Conservation (phyloP, 2,329 filamentous ascomycete species). For the Cercospora brassicicola region DNA sequence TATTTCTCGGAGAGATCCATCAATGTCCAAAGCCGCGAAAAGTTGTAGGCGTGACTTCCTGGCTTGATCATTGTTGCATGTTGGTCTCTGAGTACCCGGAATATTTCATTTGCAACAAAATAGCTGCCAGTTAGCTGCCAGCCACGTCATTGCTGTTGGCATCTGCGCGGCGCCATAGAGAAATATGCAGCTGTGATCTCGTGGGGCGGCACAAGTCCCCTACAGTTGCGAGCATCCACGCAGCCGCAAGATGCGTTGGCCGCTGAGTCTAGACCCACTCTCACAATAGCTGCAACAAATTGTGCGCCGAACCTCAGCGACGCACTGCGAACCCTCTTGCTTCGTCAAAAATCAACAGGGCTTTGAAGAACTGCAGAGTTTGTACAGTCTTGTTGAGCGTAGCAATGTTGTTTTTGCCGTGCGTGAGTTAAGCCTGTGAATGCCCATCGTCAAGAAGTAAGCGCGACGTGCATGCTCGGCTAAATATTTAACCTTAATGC, state of each 20-base stretch:
- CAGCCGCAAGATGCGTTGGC: not conserved
- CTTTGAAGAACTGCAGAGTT: too few relatives aligned
- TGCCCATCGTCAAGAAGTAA: too few relatives aligned
- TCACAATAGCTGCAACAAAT: not conserved
- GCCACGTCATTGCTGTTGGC: not conserved
- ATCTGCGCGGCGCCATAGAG: too few relatives aligned
- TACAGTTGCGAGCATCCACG: not conserved
- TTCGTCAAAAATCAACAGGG: too few relatives aligned
- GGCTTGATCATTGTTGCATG: not conserved
- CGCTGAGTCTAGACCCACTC: not conserved
- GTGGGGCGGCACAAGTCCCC: not conserved
- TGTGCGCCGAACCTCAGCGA: too few relatives aligned
- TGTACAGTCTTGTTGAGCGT: too few relatives aligned
- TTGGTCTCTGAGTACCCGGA: not conserved
- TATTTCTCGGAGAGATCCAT: not conserved
- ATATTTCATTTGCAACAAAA: not conserved
- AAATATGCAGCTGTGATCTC: too few relatives aligned
- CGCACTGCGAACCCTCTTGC: too few relatives aligned
- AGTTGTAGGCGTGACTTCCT: not conserved
- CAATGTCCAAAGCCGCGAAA: not conserved
- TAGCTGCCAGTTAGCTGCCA: not conserved
- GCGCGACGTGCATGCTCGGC: too few relatives aligned
- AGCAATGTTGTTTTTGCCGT: too few relatives aligned
- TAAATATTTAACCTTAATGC: too few relatives aligned
- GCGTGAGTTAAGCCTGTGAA: too few relatives aligned